Conservation (phyloP, 2,329 filamentous ascomycete species). For the Colletotrichum incanum region DNA sequence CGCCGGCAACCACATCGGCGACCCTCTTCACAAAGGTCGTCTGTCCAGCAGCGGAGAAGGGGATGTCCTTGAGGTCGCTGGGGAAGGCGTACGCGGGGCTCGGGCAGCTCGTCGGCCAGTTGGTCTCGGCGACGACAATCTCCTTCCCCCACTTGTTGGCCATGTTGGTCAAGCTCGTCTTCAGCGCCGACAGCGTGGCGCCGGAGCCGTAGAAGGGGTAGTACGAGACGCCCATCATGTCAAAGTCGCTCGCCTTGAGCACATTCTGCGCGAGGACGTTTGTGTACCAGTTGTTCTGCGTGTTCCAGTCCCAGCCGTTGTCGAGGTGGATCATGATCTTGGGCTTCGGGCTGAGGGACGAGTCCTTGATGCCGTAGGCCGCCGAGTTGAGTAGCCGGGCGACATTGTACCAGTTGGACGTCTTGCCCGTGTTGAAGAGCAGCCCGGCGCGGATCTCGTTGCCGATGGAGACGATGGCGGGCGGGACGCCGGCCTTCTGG, state of each 20-base stretch:
- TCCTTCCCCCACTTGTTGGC: slow-evolving; percentile 75
- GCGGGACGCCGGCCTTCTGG: slow-evolving; percentile 66
- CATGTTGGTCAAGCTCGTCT: slow-evolving; percentile 71
- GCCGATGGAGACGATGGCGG: slow-evolving; percentile 78
- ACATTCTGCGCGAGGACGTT: slow-evolving; percentile 67
- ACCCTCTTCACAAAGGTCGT: slow-evolving; percentile 73
- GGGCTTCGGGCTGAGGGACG: slow-evolving; percentile 68
- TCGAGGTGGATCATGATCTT: slow-evolving; percentile 84
- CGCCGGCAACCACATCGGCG: slow-evolving; percentile 68
- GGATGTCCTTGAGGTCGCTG: slow-evolving; percentile 71
- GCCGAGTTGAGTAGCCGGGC: slow-evolving; percentile 76
- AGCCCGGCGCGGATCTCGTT: slow-evolving; percentile 81
- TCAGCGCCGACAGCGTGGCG: slow-evolving; percentile 72
- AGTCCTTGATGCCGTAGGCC: slow-evolving; percentile 76
- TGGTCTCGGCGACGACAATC: slow-evolving; percentile 78
- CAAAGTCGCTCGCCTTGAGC: slow-evolving; percentile 71
- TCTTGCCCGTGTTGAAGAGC: slow-evolving; percentile 75
- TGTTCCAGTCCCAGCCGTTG: slow-evolving; percentile 81
- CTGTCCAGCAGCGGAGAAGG: slow-evolving; percentile 76
- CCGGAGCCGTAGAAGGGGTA: slow-evolving; percentile 79
- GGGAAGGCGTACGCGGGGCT: slow-evolving; percentile 73
- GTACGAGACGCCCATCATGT: slow-evolving; percentile 81
- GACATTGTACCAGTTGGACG: slow-evolving; percentile 71
- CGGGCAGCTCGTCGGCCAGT: slow-evolving; percentile 79
- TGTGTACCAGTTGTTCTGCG: slow-evolving; percentile 78